Evolutionary conservation across 305 asterid species (phyloP).

Genomic region (Fraxinus platypoda): DNA sequence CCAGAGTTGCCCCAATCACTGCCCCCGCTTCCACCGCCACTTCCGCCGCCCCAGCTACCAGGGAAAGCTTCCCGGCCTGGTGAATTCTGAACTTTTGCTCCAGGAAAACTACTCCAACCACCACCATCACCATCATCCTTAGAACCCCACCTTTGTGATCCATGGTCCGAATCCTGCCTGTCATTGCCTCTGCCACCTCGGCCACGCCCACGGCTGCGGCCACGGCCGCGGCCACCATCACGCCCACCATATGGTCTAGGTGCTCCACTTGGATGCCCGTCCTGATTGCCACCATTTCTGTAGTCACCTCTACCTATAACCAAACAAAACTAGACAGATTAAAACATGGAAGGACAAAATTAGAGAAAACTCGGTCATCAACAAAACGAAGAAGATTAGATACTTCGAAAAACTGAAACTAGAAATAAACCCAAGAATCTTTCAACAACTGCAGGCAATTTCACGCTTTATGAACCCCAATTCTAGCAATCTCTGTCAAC

Average conservation of each 20-base stretch:
- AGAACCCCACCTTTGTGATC: conserved; percentile 61
- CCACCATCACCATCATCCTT: conserved; percentile 48
- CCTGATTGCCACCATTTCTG: conserved; percentile 52
- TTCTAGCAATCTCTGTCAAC: not conserved
- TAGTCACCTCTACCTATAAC: conserved; percentile 72
- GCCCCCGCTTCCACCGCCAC: not conserved
- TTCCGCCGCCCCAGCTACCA: conserved; percentile 42
- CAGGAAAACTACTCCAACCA: conserved; percentile 51
- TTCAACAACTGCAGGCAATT: not conserved
- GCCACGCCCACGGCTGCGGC: conserved; percentile 28
- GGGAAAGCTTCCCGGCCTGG: conserved; percentile 49
- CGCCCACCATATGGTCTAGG: conserved; percentile 66
- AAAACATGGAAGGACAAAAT: not conserved
- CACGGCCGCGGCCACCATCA: conserved; percentile 59
- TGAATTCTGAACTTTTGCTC: conserved; percentile 44
- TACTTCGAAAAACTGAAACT: not conserved
- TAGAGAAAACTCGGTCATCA: not conserved
- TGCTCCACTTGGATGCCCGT: conserved; percentile 61
- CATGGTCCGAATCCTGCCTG: conserved; percentile 46
- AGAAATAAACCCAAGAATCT: not conserved
- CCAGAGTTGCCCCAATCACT: not conserved
- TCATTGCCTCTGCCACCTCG: conserved; percentile 48
- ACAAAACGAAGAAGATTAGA: not conserved
- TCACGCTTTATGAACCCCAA: not conserved
- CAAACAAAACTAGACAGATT: not conserved